A percentile compares a stretch with the other conserved stretches of the same genome.
Evolutionary conservation across 1,139 yeast genomes (phyloP).

Genomic region (Citeromyces siamensis): DNA sequence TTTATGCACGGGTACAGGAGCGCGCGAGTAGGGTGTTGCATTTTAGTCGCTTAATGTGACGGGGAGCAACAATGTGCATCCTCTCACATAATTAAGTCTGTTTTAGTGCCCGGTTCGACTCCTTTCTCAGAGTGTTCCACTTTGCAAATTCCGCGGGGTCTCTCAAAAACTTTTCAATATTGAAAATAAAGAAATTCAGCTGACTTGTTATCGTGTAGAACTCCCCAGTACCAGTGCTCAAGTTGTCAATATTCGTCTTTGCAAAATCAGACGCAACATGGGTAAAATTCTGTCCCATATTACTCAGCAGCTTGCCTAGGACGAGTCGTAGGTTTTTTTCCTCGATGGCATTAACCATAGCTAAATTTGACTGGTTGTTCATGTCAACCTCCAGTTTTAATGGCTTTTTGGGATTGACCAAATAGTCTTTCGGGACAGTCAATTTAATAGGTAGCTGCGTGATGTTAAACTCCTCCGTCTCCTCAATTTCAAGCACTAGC

Average conservation of each 20-base stretch:
- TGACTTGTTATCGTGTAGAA: conserved; percentile 17
- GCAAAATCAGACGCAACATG: conserved; percentile 12
- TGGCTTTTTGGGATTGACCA: conserved; percentile 24
- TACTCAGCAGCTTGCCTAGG: conserved; percentile 17
- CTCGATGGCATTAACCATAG: conserved; percentile 14
- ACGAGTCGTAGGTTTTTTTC: conserved; percentile 15
- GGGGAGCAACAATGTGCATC: no score
- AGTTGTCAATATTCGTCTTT: conserved; percentile 5
- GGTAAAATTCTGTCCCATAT: conserved; percentile 16
- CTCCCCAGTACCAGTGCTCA: not conserved
- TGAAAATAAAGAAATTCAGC: conserved; percentile 16
- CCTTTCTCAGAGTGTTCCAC: conserved; percentile 11
- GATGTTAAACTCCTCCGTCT: conserved; percentile 13
- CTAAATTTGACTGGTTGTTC: conserved; percentile 14
- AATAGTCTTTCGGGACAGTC: conserved; percentile 17
- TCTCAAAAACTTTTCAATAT: conserved; percentile 18
- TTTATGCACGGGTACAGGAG: no score
- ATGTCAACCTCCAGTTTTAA: conserved; percentile 21
- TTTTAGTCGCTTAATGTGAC: no score
- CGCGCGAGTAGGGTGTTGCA: no score
- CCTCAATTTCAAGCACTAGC: conserved; percentile 16
- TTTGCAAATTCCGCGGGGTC: conserved; percentile 14
- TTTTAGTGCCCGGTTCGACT: not conserved
- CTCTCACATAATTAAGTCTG: no score
- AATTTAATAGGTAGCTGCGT: conserved; percentile 14